Percentiles rank a stretch among this genome's conserved stretches.
These are phyloP conservation scores for Pezicula radicicola DNA, from an alignment of 2,329 filamentous ascomycete species.

Conservation along the genomic window DNA sequence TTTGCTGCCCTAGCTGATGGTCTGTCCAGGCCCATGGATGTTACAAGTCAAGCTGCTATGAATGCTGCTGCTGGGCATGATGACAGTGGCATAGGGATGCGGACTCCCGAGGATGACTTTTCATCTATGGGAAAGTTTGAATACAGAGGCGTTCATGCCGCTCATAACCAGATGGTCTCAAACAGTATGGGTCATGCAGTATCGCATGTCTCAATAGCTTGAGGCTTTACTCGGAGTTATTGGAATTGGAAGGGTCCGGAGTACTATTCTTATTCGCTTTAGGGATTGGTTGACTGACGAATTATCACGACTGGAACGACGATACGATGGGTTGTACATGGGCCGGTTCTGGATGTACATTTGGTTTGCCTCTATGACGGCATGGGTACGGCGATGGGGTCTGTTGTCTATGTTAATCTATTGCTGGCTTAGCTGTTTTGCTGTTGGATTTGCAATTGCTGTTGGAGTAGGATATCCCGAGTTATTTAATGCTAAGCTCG, in stretches of 20 bases:
- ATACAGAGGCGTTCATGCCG: constrained; percentile 27
- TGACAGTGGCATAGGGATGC: constrained; percentile 73
- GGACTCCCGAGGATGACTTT: constrained; percentile 64
- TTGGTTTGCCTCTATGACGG: neutral
- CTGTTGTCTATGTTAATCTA: constrained; percentile 5
- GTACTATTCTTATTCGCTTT: constrained; percentile 13
- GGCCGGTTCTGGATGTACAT: constrained; percentile 7
- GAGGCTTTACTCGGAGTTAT: constrained; percentile 1
- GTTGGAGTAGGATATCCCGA: too few species aligned
- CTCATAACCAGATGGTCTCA: constrained; percentile 16
- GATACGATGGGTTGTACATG: constrained; percentile 12
- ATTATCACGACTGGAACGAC: constrained; percentile 12
- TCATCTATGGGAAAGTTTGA: constrained; percentile 55
- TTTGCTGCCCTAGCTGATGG: constrained; percentile 19
- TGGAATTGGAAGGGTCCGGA: constrained; percentile 5
- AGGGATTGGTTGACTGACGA: constrained; percentile 12
- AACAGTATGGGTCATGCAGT: constrained; percentile 15
- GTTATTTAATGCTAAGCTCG: neutral
- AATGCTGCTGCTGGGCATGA: constrained; percentile 54
- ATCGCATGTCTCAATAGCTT: constrained; percentile 14
- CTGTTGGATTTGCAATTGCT: too few species aligned
- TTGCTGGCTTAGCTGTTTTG: neutral
- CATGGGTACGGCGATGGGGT: constrained; percentile 2
- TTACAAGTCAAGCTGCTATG: constrained; percentile 40
- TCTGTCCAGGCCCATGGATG: constrained; percentile 27